phyloP scores from a whole-genome alignment of 495 filamentous ascomycete species.

The Xylaria venustula region DNA sequence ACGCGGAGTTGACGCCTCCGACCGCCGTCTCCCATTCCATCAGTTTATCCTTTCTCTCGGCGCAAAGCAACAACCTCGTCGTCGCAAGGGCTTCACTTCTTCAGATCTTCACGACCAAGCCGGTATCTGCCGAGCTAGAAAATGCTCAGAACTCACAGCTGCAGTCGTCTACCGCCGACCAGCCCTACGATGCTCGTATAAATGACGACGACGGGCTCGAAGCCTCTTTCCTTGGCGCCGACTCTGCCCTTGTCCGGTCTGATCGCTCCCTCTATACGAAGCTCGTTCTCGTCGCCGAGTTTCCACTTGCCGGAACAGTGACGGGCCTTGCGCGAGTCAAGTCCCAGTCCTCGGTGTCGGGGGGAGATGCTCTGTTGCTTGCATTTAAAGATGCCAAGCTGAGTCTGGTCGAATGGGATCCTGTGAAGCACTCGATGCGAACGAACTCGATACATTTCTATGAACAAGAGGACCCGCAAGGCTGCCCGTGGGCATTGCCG shows the following conservation, averaged over 20 bases:
- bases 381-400: slow-evolving; percentile 88
- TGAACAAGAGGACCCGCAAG: slow-evolving; percentile 82
- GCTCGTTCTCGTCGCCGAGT: slow-evolving; percentile 84
- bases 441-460: slow-evolving; percentile 98
- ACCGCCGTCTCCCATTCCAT: slow-evolving; percentile 90
- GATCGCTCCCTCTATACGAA: slow-evolving; percentile 64
- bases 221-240: slow-evolving; percentile 56
- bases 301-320: slow-evolving; percentile 75
- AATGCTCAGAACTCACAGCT: slow-evolving; percentile 30
- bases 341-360: slow-evolving; percentile 65
- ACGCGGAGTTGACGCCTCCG: slow-evolving; percentile 88
- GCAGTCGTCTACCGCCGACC: slow-evolving; percentile 22
- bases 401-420: slow-evolving; percentile 92
- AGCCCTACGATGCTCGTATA: slow-evolving; percentile 43
- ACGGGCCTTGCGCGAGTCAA: slow-evolving; percentile 78
- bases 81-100: slow-evolving; percentile 88
- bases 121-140: slow-evolving; percentile 54
- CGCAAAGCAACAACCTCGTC: slow-evolving; percentile 76
- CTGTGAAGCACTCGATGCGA: slow-evolving; percentile 67
- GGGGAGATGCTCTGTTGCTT: slow-evolving; percentile 79
- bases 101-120: slow-evolving; percentile 72
- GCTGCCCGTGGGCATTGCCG: slow-evolving; percentile 71
- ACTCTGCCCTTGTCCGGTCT: slow-evolving; percentile 51
- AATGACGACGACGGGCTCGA: slow-evolving; percentile 62
- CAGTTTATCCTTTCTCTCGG: slow-evolving; percentile 69